Evolutionary conservation across 1,284 basidiomycete species (phyloP).

Genomic region (Microbotryum saponariae): DNA sequence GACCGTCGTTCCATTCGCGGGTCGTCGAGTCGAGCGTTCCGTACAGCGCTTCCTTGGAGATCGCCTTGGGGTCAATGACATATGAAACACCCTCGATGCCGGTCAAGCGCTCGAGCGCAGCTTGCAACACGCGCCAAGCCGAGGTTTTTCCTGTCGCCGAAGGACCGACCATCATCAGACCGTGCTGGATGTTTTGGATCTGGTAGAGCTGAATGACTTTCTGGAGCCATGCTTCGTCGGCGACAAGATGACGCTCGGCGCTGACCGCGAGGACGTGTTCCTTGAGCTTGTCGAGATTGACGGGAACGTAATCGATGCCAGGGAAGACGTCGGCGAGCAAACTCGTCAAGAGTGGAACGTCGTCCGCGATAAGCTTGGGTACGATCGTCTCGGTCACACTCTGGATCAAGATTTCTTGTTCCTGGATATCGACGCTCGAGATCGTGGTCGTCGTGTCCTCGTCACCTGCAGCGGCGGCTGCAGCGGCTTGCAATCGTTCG

Average conservation of each 20-base stretch:
- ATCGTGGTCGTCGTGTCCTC: conserved; percentile 39
- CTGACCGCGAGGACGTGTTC: conserved; percentile 82
- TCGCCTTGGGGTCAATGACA: conserved; percentile 98
- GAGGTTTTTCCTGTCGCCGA: conserved; percentile 96
- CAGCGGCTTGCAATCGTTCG: conserved; percentile 57
- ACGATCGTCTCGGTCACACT: conserved; percentile 99
- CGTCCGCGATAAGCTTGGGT: conserved; percentile 94
- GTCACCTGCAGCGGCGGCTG: conserved; percentile 40
- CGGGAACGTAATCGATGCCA: conserved; percentile 80
- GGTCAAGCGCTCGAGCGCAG: conserved; percentile 84
- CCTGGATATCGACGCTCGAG: conserved; percentile 59
- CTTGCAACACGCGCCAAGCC: conserved; percentile 89
- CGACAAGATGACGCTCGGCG: conserved; percentile 70
- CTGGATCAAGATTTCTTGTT: conserved; percentile 96
- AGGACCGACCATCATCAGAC: conserved; percentile 98
- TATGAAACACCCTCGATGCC: conserved; percentile 87
- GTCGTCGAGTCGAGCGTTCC: conserved; percentile 96
- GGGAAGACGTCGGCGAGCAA: conserved; percentile 97
- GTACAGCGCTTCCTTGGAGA: conserved; percentile 96
- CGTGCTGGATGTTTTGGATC: conserved; percentile 99
- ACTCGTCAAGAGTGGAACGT: conserved; percentile 85
- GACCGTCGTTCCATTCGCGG: conserved; percentile 97
- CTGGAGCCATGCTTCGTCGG: conserved; percentile 81
- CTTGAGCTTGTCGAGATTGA: conserved; percentile 76
- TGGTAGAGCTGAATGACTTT: conserved; percentile 98